Percentiles rank a stretch among this genome's conserved stretches.
These are phyloP conservation scores for Mycena galericulata DNA, from an alignment of 768 basidiomycete species.

Conservation along the genomic window DNA sequence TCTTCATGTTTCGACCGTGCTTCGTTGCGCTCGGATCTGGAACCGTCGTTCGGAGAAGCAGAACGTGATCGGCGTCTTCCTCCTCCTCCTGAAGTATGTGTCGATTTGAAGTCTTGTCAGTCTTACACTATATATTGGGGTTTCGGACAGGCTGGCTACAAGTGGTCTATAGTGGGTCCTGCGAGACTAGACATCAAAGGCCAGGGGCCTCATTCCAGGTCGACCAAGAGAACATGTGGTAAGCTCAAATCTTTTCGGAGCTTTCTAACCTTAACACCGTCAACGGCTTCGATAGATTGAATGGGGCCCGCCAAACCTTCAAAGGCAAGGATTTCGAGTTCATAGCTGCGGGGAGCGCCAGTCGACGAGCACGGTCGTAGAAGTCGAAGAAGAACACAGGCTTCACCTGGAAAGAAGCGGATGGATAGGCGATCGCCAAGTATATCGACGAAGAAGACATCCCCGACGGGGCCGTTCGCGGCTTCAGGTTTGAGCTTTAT, in stretches of 20 bases:
- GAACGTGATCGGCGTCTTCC: no score
- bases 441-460: conserved; percentile 7
- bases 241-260: conserved; percentile 2
- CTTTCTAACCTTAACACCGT: conserved; percentile 8
- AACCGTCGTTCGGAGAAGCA: no score
- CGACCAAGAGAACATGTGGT: conserved; percentile 1
- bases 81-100: no score
- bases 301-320: conserved; percentile 7
- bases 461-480: conserved; percentile 1
- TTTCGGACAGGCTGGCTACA: conserved; percentile 6
- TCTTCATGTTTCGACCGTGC: no score
- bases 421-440: conserved; percentile 7
- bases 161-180: conserved; percentile 4
- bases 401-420: conserved; percentile 2
- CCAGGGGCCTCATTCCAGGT: neutral
- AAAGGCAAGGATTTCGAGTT: neutral
- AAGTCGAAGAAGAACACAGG: conserved; percentile 12
- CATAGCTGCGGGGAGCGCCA: conserved; percentile 7
- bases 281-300: conserved; percentile 10
- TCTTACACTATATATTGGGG: neutral
- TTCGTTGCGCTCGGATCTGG: no score
- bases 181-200: neutral
- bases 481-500: conserved; percentile 11
- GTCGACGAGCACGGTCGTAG: conserved; percentile 2
- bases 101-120: no score